A percentile compares a stretch with the other conserved stretches of the same genome.
phyloP scores from a whole-genome alignment of 2,329 filamentous ascomycete genomes.

The Venturia asperata region DNA sequence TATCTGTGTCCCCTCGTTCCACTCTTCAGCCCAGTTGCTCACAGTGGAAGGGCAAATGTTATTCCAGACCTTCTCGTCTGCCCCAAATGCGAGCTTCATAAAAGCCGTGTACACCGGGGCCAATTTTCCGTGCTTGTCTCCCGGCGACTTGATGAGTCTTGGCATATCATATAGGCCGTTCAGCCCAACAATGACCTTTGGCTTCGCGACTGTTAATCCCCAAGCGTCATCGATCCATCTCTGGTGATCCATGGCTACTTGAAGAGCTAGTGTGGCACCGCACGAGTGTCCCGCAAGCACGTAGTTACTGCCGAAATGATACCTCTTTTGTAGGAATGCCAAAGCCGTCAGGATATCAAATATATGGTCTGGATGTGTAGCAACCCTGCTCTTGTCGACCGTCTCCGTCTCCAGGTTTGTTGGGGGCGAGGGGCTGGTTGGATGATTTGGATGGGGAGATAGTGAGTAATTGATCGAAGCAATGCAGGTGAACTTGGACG shows the following conservation, averaged over 20 bases:
- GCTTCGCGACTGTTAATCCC: constrained; percentile 25
- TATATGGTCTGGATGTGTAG: constrained; percentile 55
- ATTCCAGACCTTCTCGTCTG: constrained; percentile 46
- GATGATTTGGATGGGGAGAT: constrained; percentile 42
- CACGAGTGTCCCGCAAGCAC: constrained; percentile 57
- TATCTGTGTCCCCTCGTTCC: constrained; percentile 34
- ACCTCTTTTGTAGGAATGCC: constrained; percentile 42
- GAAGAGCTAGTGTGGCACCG: constrained; percentile 57
- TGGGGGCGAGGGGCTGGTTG: constrained; percentile 39
- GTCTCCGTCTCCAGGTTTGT: background rate
- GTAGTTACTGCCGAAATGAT: constrained; percentile 41
- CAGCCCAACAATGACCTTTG: constrained; percentile 52
- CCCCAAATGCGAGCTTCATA: constrained; percentile 54
- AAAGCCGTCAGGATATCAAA: constrained; percentile 50
- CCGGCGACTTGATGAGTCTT: constrained; percentile 43
- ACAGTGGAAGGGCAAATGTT: constrained; percentile 47
- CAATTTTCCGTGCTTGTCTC: constrained; percentile 24
- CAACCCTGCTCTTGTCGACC: constrained; percentile 39
- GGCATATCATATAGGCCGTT: constrained; percentile 62
- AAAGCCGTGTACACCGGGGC: constrained; percentile 52
- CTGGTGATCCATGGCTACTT: constrained; percentile 2
- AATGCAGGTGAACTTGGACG: constrained; percentile 49
- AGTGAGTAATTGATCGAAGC: constrained; percentile 60
- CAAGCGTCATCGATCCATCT: background rate
- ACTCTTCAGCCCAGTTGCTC: constrained; percentile 37